Evolutionary conservation across 305 asterid genomes (phyloP), one percentile per base, ranked within the genome.

Genomic region (Fraxinus floribunda): DNA sequence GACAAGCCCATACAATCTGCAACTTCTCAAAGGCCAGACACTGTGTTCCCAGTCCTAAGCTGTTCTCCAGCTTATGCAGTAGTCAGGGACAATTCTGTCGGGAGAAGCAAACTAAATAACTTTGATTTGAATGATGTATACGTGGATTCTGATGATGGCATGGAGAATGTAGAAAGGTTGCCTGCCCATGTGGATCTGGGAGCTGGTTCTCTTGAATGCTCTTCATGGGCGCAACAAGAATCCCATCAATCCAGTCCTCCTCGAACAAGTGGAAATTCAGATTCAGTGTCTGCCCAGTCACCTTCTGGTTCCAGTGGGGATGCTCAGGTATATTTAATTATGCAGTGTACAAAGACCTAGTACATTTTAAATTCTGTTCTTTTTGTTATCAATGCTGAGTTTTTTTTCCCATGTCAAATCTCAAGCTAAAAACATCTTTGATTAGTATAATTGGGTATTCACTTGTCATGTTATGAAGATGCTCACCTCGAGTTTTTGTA

Each of bases 221-320:
- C 94, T 76, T 88, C 90, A 32, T 93, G 97, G 97, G 89, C 81
- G 86, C 97, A 88, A 74, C 96, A 89, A 81, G 96, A 88, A 74
- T 93, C 93, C 66, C 92, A 85, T 80, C 95, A 88, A 83, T 92
- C 93, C 78, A 92, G 98, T 89, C 98, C 97, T 81, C 97, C 93
- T 82, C 97, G 92, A 86, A 90, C 93, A 60, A 91, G 95, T 83
- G 88, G 94, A 75, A 92, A 91, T 84, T 92, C 98, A 10, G 98
- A 91, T 83, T 91, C 98, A 70, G 93, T 91, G 7, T 94, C 98
- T 86, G 92, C 93, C 1, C 98, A 89, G 81, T 92, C 98, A 85
- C 94, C 94, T 75, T 92, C 98, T 57, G 90, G 97, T 89, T 93
- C 97, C 88, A 91, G 87, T 70, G 97, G 94, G 76, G 94, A 91